A percentile compares a stretch with the other conserved stretches of the same genome.
Evolutionary conservation across 2,329 filamentous ascomycete genomes (phyloP).

Genomic region (Trichoderma cornu-damae): DNA sequence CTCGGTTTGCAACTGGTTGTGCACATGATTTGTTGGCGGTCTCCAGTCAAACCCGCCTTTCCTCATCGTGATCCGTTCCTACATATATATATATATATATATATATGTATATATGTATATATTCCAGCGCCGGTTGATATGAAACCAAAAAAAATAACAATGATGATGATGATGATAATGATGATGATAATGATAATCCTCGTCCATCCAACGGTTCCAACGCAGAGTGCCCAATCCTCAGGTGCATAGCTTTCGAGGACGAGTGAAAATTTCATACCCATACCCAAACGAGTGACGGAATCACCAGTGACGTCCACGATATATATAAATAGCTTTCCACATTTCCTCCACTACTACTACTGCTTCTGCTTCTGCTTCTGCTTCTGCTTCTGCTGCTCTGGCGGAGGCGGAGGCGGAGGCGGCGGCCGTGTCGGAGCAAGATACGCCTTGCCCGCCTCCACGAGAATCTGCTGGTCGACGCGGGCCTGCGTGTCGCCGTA

Average conservation of each 20-base stretch:
- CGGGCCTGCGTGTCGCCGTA: constrained; percentile 49
- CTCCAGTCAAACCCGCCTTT: not conserved
- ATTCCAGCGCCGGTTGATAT: not conserved
- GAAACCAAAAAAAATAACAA: too few species aligned
- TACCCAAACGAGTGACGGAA: not conserved
- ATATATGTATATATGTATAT: too few species aligned
- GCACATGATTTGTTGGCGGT: not conserved
- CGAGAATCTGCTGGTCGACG: constrained; percentile 61
- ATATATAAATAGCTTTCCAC: not conserved
- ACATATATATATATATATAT: too few species aligned
- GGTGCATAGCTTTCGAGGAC: not conserved
- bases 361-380: not conserved
- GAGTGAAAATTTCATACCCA: not conserved
- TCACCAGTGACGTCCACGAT: not conserved
- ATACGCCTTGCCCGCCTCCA: constrained; percentile 50
- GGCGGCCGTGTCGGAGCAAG: not conserved
- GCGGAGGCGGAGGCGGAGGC: not conserved
- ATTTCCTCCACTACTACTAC: not conserved
- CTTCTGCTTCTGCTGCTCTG: not conserved
- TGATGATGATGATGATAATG: too few species aligned
- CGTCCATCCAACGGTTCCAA: not conserved
- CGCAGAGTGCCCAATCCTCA: not conserved
- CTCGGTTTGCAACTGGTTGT: not conserved
- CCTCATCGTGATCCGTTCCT: not conserved
- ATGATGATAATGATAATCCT: too few species aligned